A percentile compares a stretch with the other conserved stretches of the same genome.
Evolutionary conservation across 306 rosid species (phyloP).

Genomic region (Prinsepia uniflora): DNA sequence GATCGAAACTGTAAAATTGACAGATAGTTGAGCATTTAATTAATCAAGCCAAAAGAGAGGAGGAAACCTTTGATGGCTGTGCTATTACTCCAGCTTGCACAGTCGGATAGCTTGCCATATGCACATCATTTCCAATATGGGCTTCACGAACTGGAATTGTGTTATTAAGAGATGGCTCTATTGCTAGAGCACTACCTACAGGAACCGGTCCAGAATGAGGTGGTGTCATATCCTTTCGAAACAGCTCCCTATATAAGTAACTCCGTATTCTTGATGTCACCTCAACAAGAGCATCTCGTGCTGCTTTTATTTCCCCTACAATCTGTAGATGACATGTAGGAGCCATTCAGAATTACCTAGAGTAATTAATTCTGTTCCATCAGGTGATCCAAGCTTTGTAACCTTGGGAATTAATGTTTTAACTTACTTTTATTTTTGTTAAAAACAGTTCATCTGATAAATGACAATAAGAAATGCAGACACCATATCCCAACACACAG

Average conservation of each 20-base stretch:
- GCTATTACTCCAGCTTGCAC: slow-evolving; percentile 42
- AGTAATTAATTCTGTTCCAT: slow-evolving; percentile 8
- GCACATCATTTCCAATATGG: slow-evolving; percentile 37
- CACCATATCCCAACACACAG: not conserved
- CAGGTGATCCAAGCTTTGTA: slow-evolving; percentile 13
- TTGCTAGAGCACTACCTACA: slow-evolving; percentile 26
- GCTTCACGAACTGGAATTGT: slow-evolving; percentile 43
- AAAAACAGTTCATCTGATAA: slow-evolving; percentile 5
- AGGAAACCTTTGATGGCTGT: slow-evolving; percentile 56
- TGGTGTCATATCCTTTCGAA: slow-evolving; percentile 57
- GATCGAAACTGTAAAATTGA: slow-evolving; percentile 1
- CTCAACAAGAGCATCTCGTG: slow-evolving; percentile 90
- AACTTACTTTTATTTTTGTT: slow-evolving; percentile 13
- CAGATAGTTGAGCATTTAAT: not conserved
- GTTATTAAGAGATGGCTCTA: slow-evolving; percentile 48
- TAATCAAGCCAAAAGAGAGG: slow-evolving; percentile 18
- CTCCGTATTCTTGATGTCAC: slow-evolving; percentile 83
- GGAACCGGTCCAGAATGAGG: slow-evolving; percentile 39
- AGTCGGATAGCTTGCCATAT: slow-evolving; percentile 45
- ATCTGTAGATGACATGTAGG: slow-evolving; percentile 49
- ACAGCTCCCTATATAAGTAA: slow-evolving; percentile 67
- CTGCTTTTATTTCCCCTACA: slow-evolving; percentile 87
- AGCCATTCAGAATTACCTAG: slow-evolving; percentile 22
- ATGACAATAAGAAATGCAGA: not conserved
- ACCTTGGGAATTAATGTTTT: slow-evolving; percentile 16